Percentiles rank a stretch among this genome's conserved stretches.
Conservation (phyloP, 805 yeast genomes). For the Kluyveromyces dobzhanskii region DNA sequence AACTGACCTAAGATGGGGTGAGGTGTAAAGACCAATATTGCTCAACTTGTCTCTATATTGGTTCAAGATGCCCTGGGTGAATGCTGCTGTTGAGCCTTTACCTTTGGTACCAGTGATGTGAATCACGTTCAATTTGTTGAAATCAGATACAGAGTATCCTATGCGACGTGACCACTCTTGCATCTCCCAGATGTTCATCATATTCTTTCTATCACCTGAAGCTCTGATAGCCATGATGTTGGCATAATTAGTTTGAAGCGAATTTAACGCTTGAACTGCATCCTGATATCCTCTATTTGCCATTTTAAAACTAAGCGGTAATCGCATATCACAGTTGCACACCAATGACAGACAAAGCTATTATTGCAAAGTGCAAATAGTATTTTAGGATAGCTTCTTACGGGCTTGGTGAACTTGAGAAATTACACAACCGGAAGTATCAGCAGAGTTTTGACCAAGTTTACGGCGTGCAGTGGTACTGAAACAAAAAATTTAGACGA, state of each 20-base stretch:
- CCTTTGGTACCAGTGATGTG: conserved; percentile 99
- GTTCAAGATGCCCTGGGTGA: conserved; percentile 67
- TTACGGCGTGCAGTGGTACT: too few relatives aligned
- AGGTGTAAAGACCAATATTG: conserved; percentile 87
- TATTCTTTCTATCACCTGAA: conserved; percentile 56
- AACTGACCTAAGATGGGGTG: conserved; percentile 91
- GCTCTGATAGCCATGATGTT: conserved; percentile 75
- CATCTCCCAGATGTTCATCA: conserved; percentile 77
- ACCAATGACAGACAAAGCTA: too few relatives aligned
- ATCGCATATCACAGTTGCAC: conserved; percentile 1
- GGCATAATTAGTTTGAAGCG: conserved; percentile 85
- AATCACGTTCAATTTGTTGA: conserved; percentile 66
- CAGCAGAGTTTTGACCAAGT: too few relatives aligned
- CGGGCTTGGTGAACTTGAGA: too few relatives aligned
- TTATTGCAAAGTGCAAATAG: too few relatives aligned
- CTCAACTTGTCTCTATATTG: conserved; percentile 42
- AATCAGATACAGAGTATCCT: conserved; percentile 59
- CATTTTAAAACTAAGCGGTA: conserved; percentile 13
- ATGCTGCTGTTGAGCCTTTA: conserved; percentile 96
- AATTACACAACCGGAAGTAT: too few relatives aligned
- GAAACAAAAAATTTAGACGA: too few relatives aligned
- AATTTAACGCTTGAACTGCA: conserved; percentile 78
- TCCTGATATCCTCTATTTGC: conserved; percentile 38
- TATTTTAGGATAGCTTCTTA: too few relatives aligned
- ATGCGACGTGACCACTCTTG: conserved; percentile 65